Conservation (phyloP, 148 eudicot genomes). For the Pouteria glomerata region DNA sequence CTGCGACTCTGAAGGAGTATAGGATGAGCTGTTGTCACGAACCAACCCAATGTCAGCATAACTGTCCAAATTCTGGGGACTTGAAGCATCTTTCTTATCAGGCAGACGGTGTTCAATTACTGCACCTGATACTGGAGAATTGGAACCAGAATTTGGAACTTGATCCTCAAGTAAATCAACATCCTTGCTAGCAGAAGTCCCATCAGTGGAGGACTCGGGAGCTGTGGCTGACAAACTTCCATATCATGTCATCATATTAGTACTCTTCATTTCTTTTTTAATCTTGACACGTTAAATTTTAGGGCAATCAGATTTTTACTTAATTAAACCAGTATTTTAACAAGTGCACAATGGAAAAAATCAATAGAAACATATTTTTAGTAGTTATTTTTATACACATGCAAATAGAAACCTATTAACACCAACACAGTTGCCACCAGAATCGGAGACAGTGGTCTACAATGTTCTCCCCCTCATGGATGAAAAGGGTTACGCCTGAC, state of each 20-base stretch:
- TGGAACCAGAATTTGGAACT: conserved; percentile 47
- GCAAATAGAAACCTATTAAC: too few species aligned
- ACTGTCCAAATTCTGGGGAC: conserved; percentile 37
- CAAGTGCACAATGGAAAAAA: too few species aligned
- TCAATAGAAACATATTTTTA: too few species aligned
- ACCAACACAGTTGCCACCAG: too few species aligned
- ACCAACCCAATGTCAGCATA: conserved; percentile 54
- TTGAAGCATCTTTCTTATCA: conserved; percentile 37
- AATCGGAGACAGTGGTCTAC: too few species aligned
- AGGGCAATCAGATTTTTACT: too few species aligned
- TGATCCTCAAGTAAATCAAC: conserved; percentile 43
- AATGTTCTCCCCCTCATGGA: too few species aligned
- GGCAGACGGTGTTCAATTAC: conserved; percentile 43
- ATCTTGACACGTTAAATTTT: too few species aligned
- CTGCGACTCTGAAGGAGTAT: conserved; percentile 43
- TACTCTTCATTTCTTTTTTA: too few species aligned
- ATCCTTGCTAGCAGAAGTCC: conserved; percentile 37
- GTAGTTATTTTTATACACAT: too few species aligned
- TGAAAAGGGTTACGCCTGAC: too few species aligned
- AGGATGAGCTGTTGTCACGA: conserved; percentile 39
- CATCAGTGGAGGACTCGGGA: conserved; percentile 34
- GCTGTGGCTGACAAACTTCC: conserved; percentile 33
- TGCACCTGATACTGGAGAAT: conserved; percentile 46
- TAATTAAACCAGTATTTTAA: too few species aligned
- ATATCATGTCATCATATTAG: conserved; percentile 12